phyloP scores from a whole-genome alignment of 2,329 filamentous ascomycete species.

The Coniochaeta sp. region DNA sequence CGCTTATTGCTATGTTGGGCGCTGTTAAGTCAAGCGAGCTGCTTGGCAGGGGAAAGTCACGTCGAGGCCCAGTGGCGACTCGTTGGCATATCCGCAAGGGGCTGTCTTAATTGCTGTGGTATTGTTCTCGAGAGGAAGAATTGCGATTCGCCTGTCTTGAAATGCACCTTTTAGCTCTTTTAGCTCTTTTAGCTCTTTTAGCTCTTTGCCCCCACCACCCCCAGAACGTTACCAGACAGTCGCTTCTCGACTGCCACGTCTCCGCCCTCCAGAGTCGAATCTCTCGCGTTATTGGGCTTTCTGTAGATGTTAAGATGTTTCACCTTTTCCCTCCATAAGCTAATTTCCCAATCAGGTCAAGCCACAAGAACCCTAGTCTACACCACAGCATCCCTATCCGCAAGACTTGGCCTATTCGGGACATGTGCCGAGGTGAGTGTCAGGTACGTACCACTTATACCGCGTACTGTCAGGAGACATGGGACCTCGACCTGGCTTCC shows the following conservation, averaged over 20 bases:
- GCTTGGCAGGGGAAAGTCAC: neutral
- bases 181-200: no score
- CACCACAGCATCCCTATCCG: neutral
- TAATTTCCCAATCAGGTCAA: constrained; percentile 13
- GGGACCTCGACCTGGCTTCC: neutral
- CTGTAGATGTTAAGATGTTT: constrained; percentile 6
- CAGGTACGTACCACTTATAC: neutral
- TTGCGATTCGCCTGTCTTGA: neutral
- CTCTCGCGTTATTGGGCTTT: constrained; percentile 4
- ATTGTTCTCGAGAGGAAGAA: neutral
- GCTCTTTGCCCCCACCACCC: neutral
- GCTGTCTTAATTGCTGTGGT: neutral
- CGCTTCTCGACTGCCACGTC: constrained; percentile 3
- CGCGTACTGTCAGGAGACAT: neutral
- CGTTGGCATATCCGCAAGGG: neutral
- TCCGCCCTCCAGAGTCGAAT: constrained; percentile 2
- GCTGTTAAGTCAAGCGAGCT: neutral
- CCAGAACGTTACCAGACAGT: neutral
- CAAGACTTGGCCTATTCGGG: neutral
- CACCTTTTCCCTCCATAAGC: constrained; percentile 7
- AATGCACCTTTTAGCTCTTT: neutral
- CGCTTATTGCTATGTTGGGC: neutral
- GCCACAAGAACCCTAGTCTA: constrained; percentile 10
- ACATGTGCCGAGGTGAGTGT: constrained; percentile 2
- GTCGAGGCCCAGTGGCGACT: neutral